phyloP scores from a whole-genome alignment of 2,329 filamentous ascomycete species.

The Xylaria hypoxylon region DNA sequence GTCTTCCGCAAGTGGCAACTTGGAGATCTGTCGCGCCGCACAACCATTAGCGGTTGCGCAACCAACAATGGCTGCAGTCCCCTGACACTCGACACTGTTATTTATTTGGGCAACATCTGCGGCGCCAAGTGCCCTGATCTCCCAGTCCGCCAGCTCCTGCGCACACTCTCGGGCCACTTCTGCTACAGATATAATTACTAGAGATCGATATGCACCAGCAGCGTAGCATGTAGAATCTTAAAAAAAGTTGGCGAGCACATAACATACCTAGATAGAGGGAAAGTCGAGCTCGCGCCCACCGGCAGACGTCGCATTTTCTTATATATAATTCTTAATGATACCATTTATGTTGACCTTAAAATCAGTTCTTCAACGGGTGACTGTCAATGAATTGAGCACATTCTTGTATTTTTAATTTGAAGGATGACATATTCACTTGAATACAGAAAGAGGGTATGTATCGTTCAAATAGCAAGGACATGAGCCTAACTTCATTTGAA shows the following conservation, averaged over 20 bases:
- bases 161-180: slow-evolving; percentile 45
- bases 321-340: slow-evolving; percentile 41
- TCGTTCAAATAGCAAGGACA: neutral
- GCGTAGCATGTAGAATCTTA: slow-evolving; percentile 22
- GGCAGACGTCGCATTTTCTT: slow-evolving; percentile 24
- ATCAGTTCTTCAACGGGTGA: neutral
- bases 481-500: neutral
- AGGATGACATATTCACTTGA: neutral
- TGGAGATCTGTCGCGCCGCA: slow-evolving; percentile 41
- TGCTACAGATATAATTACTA: slow-evolving; percentile 51
- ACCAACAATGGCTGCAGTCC: slow-evolving; percentile 45
- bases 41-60: slow-evolving; percentile 49
- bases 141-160: slow-evolving; percentile 45
- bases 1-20: slow-evolving; percentile 49
- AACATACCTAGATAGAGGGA: slow-evolving; percentile 15
- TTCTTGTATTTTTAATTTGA: neutral
- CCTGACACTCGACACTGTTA: slow-evolving; percentile 47
- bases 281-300: slow-evolving; percentile 28
- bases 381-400: neutral
- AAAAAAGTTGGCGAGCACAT: slow-evolving; percentile 23
- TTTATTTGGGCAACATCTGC: slow-evolving; percentile 46
- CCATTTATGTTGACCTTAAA: slow-evolving; percentile 24
- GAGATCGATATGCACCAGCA: slow-evolving; percentile 28
- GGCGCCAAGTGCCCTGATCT: slow-evolving; percentile 48
- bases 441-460: neutral